phyloP scores from a whole-genome alignment of 1,139 yeast genomes.

The Barnettozyma hawaiiensis region DNA sequence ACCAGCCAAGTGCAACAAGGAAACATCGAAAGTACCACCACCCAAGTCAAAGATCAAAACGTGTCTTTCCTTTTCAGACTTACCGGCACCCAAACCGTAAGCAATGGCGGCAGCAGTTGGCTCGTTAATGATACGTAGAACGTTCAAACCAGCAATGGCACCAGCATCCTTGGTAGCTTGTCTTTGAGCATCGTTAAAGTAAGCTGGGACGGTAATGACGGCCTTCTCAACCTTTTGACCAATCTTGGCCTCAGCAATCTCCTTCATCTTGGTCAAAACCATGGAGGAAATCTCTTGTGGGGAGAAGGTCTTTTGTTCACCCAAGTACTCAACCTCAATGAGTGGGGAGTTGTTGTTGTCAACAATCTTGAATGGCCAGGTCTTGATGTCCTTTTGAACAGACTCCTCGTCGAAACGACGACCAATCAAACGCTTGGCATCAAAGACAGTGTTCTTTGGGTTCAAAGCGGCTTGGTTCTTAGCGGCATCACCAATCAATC shows the following conservation, averaged over 20 bases:
- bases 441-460: conserved; percentile 95
- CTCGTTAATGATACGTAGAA: conserved; percentile 93
- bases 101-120: conserved; percentile 99
- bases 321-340: conserved; percentile 90
- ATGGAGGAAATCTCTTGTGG: conserved; percentile 96
- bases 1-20: conserved; percentile 93
- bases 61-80: conserved; percentile 80
- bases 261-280: conserved; percentile 97
- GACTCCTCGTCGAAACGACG: conserved; percentile 87
- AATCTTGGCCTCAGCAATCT: conserved; percentile 92
- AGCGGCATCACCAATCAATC: conserved; percentile 97
- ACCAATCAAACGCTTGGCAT: conserved; percentile 97
- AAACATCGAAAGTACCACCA: conserved; percentile 99
- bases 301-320: conserved; percentile 85
- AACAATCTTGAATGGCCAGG: conserved; percentile 95
- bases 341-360: conserved; percentile 83
- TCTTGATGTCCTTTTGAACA: conserved; percentile 92
- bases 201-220: conserved; percentile 94
- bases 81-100: conserved; percentile 95
- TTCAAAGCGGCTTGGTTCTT: conserved; percentile 98
- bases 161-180: conserved; percentile 99
- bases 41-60: conserved; percentile 94
- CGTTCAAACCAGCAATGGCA: conserved; percentile 95
- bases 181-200: conserved; percentile 96
- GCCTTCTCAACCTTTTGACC: conserved; percentile 94